Evolutionary conservation across 108 stramenopile genomes (phyloP), one percentile per base, ranked within the genome.

Genomic region (Licmophora abbreviata): DNA sequence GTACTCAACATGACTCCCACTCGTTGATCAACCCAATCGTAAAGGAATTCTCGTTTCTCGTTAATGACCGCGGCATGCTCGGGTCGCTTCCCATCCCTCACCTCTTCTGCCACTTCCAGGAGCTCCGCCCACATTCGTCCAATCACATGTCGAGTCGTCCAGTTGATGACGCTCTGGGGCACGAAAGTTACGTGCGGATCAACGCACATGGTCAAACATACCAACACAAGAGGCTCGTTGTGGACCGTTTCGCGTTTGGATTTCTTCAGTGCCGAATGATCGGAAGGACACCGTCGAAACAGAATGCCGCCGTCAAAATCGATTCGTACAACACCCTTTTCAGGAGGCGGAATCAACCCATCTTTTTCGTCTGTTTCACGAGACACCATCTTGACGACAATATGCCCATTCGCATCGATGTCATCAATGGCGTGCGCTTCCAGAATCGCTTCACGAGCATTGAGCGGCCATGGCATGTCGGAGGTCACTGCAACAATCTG

Each of bases 381-480:
- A 32, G 52, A 57, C 42, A 49, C 69, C 59, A 64, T 61, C 53
- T 74, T 69, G 46, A 59, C 69, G 40, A 48, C 58, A 49, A 74
- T 57, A 24, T 47, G 56, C 42, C 58, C 62, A 40, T 63, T 38
- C 26, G 21, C 50, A 34, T 72, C 76, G 27, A 88, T 81, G 48
- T 81, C 77, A 61, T 88, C 85, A 49, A 77, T 65, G 1, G 81
- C 76, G 22, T 72, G 49, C 0, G 74, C 79, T 44, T 66, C 61
- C 22, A 81, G 32, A 25, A 83, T 40, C 8, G 69, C 48, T 18
- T 83, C 79, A 20, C 85, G 54, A 14, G 56, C 31, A 15, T 64
- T 50, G 22, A 88, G 54, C 0, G 85, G 85, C 75, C 78, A 88
- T 1, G 81, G 85, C 30, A 79, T 56, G 32, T 72, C 73, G 0